These are phyloP conservation scores for Xylaria sp. DNA, from an alignment of 2,329 filamentous ascomycete species.

Conservation along the genomic window DNA sequence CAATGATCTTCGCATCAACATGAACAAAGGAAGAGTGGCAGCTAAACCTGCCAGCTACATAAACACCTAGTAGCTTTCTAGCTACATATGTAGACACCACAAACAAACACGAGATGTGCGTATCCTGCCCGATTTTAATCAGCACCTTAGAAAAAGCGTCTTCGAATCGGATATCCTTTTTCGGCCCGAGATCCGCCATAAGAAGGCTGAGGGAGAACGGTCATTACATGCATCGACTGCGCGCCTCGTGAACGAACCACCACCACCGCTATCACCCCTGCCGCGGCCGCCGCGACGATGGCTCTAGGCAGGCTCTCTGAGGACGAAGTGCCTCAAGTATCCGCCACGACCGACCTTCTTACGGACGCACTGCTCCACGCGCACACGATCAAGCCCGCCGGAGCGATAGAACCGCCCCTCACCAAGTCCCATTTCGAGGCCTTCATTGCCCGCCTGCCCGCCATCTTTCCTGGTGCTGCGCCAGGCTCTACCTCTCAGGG, in stretches of 20 bases:
- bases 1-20: not conserved
- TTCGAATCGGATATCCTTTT: not conserved
- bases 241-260: slow-evolving; percentile 8
- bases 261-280: not conserved
- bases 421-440: slow-evolving; percentile 73
- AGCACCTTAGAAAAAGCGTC: slow-evolving; percentile 10
- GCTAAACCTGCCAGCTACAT: not conserved
- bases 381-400: slow-evolving; percentile 66
- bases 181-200: not conserved
- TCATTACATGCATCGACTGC: slow-evolving; percentile 11
- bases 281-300: slow-evolving; percentile 51
- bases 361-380: slow-evolving; percentile 69
- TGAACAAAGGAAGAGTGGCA: not conserved
- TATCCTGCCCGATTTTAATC: slow-evolving; percentile 8
- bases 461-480: slow-evolving; percentile 53
- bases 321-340: slow-evolving; percentile 64
- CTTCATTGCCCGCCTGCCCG: slow-evolving; percentile 58
- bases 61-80: not conserved
- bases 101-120: slow-evolving; percentile 14
- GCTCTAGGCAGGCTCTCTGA: slow-evolving; percentile 59
- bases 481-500: slow-evolving; percentile 45
- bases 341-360: slow-evolving; percentile 65
- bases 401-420: slow-evolving; percentile 78
- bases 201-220: slow-evolving; percentile 8
- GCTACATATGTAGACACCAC: not conserved